These are phyloP conservation scores for Umbellularia californica DNA, from an alignment of 164 flowering plant genomes.

Conservation along the genomic window DNA sequence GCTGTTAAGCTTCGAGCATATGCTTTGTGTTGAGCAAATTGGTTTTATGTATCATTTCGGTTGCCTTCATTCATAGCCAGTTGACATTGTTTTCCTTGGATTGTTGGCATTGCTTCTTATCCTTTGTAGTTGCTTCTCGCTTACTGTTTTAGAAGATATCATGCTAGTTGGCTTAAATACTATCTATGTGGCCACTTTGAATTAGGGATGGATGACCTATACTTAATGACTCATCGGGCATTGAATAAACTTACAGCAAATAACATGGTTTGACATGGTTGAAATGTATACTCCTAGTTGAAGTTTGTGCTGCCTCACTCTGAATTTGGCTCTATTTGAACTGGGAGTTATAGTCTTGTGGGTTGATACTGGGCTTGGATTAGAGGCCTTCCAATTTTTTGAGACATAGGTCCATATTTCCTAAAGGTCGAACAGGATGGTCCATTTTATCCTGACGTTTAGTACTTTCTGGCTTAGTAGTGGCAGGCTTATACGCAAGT, in stretches of 20 bases:
- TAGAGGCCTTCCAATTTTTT: neutral
- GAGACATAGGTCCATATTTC: no score
- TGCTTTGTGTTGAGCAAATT: neutral
- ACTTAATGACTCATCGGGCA: no score
- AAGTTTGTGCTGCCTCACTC: neutral
- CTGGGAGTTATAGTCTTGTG: neutral
- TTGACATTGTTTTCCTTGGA: neutral
- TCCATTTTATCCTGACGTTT: no score
- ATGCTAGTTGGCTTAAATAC: neutral
- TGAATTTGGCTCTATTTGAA: neutral
- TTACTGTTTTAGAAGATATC: neutral
- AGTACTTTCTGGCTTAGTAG: no score
- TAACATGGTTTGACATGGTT: no score
- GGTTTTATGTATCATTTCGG: neutral
- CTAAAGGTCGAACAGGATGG: no score
- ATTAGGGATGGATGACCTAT: neutral
- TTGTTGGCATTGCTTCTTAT: neutral
- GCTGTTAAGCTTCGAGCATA: neutral
- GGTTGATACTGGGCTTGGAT: neutral
- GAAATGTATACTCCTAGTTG: no score
- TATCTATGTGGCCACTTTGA: neutral
- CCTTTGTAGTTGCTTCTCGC: neutral
- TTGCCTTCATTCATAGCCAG: neutral
- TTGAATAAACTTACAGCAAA: no score
- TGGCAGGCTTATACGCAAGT: no score